Evolutionary conservation across 257 asterid species (phyloP), one percentile per base, ranked within the genome.

Genomic region (Sherardia arvensis): DNA sequence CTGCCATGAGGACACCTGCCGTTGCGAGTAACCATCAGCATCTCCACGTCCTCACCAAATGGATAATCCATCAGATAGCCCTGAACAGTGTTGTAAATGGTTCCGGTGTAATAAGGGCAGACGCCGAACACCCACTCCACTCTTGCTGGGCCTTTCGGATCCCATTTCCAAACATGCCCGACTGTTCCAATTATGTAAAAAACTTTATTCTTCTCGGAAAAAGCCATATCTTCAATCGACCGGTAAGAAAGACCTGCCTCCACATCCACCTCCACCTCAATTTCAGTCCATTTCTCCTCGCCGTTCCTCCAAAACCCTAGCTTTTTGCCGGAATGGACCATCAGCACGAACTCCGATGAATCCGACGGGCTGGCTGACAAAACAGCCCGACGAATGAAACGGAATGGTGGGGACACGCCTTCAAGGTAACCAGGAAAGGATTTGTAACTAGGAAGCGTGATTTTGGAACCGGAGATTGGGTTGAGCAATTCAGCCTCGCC

Each of bases 311-410:
- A 61, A 38, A 61, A 36, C 22, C 53, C 65, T n/a, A 34, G 26
- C 0, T 10, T 0, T 0, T 0, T 0, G 5, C 3, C 0, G 22
- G 45, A 4, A 3, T 34, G 32, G n/a, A n/a, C n/a, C n/a, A n/a
- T n/a, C n/a, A n/a, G n/a, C 17, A 22, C 26, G 14, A 22, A 18
- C 2, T 20, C 3, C 49, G 1, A 1, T 10, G 53, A 10, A 4
- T 61, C 2, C 4, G 65, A 61, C 8, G 65, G 65, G 23, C 15
- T 36, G 4, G 65, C 65, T 0, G 65, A 61, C 7, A 61, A 17
- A 2, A 38, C 65, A 3, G 33, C 65, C 38, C 32, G 21, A 0
- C 7, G 3, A 0, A 61, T 14, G 45, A 21, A 61, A 21, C 5
- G 21, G 5, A 1, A 25, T 14, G 55, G 25, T 7, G 20, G 49